Base-by-base conservation (phyloP, 306 rosid genomes). In the Lathyrus aphaca region DNA sequence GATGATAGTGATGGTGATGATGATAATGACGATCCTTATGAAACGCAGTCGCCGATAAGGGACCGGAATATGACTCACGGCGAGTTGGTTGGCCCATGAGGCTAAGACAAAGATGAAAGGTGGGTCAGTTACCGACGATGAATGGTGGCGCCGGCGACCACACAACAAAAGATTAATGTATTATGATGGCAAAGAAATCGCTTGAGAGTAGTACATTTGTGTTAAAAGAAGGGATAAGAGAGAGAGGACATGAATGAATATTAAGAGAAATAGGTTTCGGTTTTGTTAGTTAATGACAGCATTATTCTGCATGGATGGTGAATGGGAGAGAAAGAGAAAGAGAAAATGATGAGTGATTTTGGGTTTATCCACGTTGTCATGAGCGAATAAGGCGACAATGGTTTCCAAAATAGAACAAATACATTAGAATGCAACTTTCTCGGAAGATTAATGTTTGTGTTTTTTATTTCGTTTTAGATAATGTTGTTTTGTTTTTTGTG, bases 11-110 rank as follows among this genome's bases (percentile, higher is more conserved):
- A 1, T 70, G 56, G 55, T 65, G 71, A 64, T 81, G 78, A 35
- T 42, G 55, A 12, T 61, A 58, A 42, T 64, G 78, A 17, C 60
- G 42, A 64, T 84, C 86, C 11, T 80, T 85, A 4, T 56, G 82
- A 51, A 68, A 57, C 0, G 70, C 43, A 63, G 74, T 27, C 14
- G 71, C 6, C 3, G 72, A 13, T 1, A 80, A 69, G 0, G 87
- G 86, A 14, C 88, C 83, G 16, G 92, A 69, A 6, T 83, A 82
- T 19, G 88, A 82, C 10, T 87, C 96, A 5, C 92, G 89, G 25
- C 85, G 99, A 70, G 80, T 45, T 79, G 84, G 94, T 84, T 82
- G 97, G 75, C 96, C 96, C 98, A 93, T 93, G 1, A 43, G 73
- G 77, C 11, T 3, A 10, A 25, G 18, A 38, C 32, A 64, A 42